Base-by-base conservation (phyloP, 805 yeast genomes). In the Cyberlindnera bimundalis region DNA sequence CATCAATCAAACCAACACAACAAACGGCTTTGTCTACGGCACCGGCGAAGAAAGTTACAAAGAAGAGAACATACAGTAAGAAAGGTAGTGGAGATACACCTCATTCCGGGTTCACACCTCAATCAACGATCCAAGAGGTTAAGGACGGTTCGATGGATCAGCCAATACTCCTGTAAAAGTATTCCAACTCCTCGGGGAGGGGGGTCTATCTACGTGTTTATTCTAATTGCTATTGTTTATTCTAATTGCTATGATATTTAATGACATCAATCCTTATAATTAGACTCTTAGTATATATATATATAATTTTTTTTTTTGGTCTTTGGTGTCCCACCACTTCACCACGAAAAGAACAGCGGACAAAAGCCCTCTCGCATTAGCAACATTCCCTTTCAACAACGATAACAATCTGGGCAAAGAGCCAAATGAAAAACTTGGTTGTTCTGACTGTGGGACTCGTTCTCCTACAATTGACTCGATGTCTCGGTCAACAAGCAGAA, bases 1-100 rank as follows among this genome's bases (percentile, higher is more conserved):
- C 47, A 75, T 81, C 61, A 87, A 86, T 34, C 77, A 75, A 63
- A 73, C 84, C 52, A 23, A 39, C 47, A 19, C n/a, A 23, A 11
- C 25, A 23, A 23, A 8, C 35, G 2, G 13, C 44, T 27, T 13
- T 40, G 5, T 27, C 45, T 3, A n/a, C 41, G 4, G 20, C 35
- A 28, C 7, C 40, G 2, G 31, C 31, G 6, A 34, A 47, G 33
- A 48, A 53, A 39, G 37, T 35, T 8, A 37, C 39, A 3, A 40
- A 46, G 14, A 56, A 52, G 40, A 49, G 59, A 36, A 33, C 51
- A 2, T 50, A 50, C 20, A 40, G 32, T 12, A 57, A 55, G 47
- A 56, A 51, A 41, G 35, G 30, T 26, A 41, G 33, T 23, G 45
- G 31, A 1, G 32, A 24, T 14, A 44, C 53, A 4, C 51, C 53